Evolutionary conservation across 345 rosid species (phyloP), one percentile per base, ranked within the genome.

Genomic region (Rhizophora mangle): DNA sequence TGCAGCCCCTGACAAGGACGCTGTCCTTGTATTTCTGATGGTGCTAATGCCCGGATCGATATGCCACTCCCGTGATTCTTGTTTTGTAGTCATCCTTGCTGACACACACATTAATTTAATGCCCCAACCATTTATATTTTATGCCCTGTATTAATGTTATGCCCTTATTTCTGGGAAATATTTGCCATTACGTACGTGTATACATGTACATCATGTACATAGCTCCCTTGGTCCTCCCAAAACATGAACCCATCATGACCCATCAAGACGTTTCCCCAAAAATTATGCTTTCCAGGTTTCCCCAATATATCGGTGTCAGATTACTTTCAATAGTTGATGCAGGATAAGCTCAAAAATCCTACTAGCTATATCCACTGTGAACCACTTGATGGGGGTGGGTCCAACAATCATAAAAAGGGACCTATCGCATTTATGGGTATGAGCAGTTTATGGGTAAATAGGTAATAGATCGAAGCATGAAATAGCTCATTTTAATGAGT

Each of bases 1-100:
- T 78, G 79, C 86, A 82, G 85, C 79, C 82, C 78, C 87, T 82
- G 86, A 86, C 88, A 80, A 71, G 84, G 86, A 72, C 51, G 74
- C 73, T 76, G 87, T 74, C 71, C 46, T 55, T 60, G 59, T 62
- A 26, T 68, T 31, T 70, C 74, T 72, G 34, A 55, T 67, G 62
- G 60, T 32, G 65, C 72, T 0, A 56, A 6, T 71, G 67, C 64
- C 57, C 51, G 22, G 26, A 60, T 20, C 37, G 62, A 58, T 74
- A 71, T 75, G 75, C 79, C 71, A 60, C 79, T 81, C 86, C 82
- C 88, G 88, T 86, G 86, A 84, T 75, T 65, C 85, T 59, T 81
- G 59, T 72, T 76, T 79, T 82, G 79, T 71, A 75, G 52, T 76
- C 69, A 61, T 49, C 60, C 15, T 55, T 36, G 46, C 63, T 16